Base-by-base conservation (phyloP, 2,329 filamentous ascomycete species). In the Curvularia spicifera region DNA sequence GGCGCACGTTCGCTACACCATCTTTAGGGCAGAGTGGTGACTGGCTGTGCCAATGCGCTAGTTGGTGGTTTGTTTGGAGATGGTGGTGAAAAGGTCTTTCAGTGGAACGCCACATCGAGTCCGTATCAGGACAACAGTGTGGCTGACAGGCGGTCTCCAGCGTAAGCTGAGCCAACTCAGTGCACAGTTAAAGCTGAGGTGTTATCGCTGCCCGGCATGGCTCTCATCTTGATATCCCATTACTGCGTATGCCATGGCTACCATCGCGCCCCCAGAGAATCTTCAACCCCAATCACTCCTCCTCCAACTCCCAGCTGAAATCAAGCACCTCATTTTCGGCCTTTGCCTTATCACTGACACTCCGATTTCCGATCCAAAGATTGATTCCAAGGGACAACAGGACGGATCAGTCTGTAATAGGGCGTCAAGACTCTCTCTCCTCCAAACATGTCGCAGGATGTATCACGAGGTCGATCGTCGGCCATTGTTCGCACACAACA, bases 401-500 rank as follows among this genome's bases (percentile, higher is more conserved):
- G 7, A 43, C 12, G 51, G 53, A 42, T 18, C n/a, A 15, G 43
- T 22, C 29, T 7, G 43, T 43, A 9, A n/a, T 20, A 9, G 46
- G 28, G 31, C 57, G 40, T 15, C 73, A n/a, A 66, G 70, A 9
- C 51, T 69, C 5, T 59, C 66, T n/a, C 63, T 79, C 13, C 65
- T 78, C 7, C 74, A 70, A 39, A 77, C 75, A 15, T 79, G 76
- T 56, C 72, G 72, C 33, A 61, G 70, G 31, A 56, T 76, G 24
- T 72, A 78, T 54, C 64, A 67, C 52, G 76, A 78, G 55, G 62
- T 61, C 22, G 70, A 76, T 51, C 53, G 69, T 44, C 66, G 68
- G 18, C 59, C 68, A 10, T 58, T 78, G 0, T 76, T 73, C 59
- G 51, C 69, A 5, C 64, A 68, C 3, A 79, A 78, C 58, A 68